These are phyloP conservation scores for Brassica incana DNA, from an alignment of 345 rosid species.

Conservation along the genomic window DNA sequence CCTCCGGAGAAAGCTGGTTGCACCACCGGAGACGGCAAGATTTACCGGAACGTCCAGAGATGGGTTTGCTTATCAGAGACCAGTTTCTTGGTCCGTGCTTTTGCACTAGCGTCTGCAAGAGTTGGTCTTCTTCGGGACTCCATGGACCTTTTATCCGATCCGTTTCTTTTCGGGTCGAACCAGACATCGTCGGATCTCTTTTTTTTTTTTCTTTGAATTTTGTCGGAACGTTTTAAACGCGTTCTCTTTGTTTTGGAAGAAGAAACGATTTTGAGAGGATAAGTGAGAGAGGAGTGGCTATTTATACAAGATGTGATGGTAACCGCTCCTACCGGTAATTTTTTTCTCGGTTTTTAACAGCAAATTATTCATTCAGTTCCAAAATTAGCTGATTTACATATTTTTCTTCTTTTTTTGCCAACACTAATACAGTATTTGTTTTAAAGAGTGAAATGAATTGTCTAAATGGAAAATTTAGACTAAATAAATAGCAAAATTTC, in stretches of 20 bases:
- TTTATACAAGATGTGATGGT: conserved; percentile 33
- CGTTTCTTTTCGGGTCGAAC: conserved; percentile 40
- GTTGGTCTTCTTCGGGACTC: conserved; percentile 92
- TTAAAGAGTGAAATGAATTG: neutral
- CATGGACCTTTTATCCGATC: conserved; percentile 98
- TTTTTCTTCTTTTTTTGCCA: neutral
- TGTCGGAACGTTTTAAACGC: neutral
- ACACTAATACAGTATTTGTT: neutral
- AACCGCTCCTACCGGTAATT: conserved; percentile 38
- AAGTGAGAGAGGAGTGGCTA: conserved; percentile 28
- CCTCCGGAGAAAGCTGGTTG: conserved; percentile 92
- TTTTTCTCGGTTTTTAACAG: conserved; percentile 28
- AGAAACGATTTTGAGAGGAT: conserved; percentile 28
- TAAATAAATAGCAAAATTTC: neutral
- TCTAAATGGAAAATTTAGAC: neutral
- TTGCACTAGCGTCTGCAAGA: conserved; percentile 60
- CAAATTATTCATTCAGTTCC: neutral
- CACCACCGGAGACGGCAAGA: conserved; percentile 95
- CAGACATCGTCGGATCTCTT: conserved; percentile 15
- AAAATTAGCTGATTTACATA: neutral
- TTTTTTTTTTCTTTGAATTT: neutral
- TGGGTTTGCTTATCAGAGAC: conserved; percentile 88
- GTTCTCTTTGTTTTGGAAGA: neutral
- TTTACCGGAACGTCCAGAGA: conserved; percentile 91
- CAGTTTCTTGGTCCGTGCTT: conserved; percentile 89